Conservation (phyloP, 2,329 filamentous ascomycete genomes). For the Cladophialophora carrionii region DNA sequence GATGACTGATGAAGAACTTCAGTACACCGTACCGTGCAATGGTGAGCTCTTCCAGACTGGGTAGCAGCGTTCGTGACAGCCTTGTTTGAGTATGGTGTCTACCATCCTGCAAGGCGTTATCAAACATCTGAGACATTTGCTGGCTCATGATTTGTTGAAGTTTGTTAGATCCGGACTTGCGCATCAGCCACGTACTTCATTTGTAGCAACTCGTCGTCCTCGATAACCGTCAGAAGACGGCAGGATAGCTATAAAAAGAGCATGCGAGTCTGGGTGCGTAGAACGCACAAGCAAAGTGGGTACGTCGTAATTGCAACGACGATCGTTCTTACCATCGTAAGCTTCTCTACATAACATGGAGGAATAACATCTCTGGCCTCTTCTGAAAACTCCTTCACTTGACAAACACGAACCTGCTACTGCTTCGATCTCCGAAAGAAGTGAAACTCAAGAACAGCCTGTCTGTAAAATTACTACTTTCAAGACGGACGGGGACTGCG, state of each 20-base stretch:
- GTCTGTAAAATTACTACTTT: too few relatives aligned
- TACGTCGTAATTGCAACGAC: not conserved
- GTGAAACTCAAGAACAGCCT: too few relatives aligned
- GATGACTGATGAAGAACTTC: conserved; percentile 22
- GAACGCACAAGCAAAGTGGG: not conserved
- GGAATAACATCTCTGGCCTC: not conserved
- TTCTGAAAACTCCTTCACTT: not conserved
- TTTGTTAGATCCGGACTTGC: conserved; percentile 29
- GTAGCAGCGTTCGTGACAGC: conserved; percentile 3
- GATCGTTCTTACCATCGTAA: conserved; percentile 6
- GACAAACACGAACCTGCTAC: not conserved
- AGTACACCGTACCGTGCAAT: not conserved
- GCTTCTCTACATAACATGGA: not conserved
- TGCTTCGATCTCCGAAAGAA: not conserved
- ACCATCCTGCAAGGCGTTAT: not conserved
- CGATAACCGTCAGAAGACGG: not conserved
- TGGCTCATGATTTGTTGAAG: conserved; percentile 27
- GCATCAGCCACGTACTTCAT: conserved; percentile 19
- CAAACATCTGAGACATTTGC: conserved; percentile 29
- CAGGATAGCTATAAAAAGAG: conserved; percentile 7
- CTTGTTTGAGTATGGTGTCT: conserved; percentile 13
- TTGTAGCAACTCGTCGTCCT: not conserved
- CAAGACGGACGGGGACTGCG: not conserved
- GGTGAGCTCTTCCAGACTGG: not conserved
- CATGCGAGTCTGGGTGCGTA: not conserved